Base-by-base conservation (phyloP, 139 green algal genomes). In the Limnomonas spitsbergensis region DNA sequence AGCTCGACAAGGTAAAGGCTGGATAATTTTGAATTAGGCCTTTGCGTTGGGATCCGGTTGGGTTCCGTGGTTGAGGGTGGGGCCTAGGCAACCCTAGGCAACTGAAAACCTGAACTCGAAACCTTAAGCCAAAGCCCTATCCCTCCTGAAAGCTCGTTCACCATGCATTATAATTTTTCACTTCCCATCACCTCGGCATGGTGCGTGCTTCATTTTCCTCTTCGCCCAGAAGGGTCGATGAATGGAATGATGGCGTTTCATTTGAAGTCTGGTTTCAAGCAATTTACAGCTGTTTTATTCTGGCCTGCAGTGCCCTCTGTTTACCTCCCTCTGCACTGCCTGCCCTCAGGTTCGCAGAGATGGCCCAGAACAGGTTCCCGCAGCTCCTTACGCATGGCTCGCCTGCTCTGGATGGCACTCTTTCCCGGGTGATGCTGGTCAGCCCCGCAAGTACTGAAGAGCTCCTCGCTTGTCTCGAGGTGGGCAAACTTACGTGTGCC, bases 401-500 rank as follows among this genome's bases (percentile, higher is more conserved):
- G 27, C 27, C 61, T 36, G 61, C 61, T 7, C 29, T 72, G 61
- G 24, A 20, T 37, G 29, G 7, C 26, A 72, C 29, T 34, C 26
- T 72, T 7, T 39, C 61, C 61, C 61, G 61, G 9, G 61, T 72
- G 61, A 34, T 72, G 61, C 26, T 72, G 9, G 7, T 72, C 9
- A 34, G 29, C 27, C 61, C 61, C 27, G 29, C 61, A 7, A 72
- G 29, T 72, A 37, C 24, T 39, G 61, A 72, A 20, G 9, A 72
- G 61, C 61, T 72, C 27, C 6, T 72, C 9, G 29, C 26, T 20
- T 37, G 29, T 24, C 9, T 72, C 7, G 61, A 72, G 61, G 61
- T 72, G 61, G 29, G 61, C 29, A 34, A 24, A 7, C 29, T 34
- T 34, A 37, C 9, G n/a, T n/a, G n/a, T n/a, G n/a, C n/a, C n/a